Evolutionary conservation across 75 land plant species (phyloP), one percentile per base, ranked within the genome.

Genomic region (Pinus tabuliformis): DNA sequence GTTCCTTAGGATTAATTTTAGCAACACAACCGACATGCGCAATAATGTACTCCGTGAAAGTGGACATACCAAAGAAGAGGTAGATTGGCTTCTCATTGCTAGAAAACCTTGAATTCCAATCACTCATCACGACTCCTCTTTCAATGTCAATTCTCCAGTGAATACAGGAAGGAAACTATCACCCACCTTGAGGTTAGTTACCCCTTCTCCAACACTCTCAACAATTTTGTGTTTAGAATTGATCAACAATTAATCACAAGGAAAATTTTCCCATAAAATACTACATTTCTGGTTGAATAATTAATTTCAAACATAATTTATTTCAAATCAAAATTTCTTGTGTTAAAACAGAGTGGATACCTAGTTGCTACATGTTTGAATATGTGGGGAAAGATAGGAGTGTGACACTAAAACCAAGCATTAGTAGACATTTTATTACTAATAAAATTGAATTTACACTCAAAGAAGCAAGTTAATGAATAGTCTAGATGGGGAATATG

Each of bases 361-460:
- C 91, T 88, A 54, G 83, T 77, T 22, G 88, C 92, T 77, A 88
- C 92, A 75, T 90, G 90, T 1, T 90, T 90, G 75, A 90, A 88
- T 63, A 90, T 90, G 66, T 90, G 78, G 2, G 92, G 92, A 70
- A 89, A 89, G 0, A 89, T 1, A 18, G 80, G 79, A 1, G 45
- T 74, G 28, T 78, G 84, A 1, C 75, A 76, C 84, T 80, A 84
- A 30, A 77, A 54, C 22, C 62, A 8, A 58, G 45, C 1, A 49
- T 17, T 3, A 16, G 18, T 3, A 14, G 49, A 42, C 5, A 42
- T 42, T 42, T 42, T 6, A 42, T 42, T 5, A 42, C 49, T 6
- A 42, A 5, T 6, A 42, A 42, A 42, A 42, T 5, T 42, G 5
- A 42, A 42, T 42, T 42, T 6, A 1, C 6, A 42, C 0, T 0